phyloP scores from a whole-genome alignment of 1,284 basidiomycete genomes.

The Athelia sp. region DNA sequence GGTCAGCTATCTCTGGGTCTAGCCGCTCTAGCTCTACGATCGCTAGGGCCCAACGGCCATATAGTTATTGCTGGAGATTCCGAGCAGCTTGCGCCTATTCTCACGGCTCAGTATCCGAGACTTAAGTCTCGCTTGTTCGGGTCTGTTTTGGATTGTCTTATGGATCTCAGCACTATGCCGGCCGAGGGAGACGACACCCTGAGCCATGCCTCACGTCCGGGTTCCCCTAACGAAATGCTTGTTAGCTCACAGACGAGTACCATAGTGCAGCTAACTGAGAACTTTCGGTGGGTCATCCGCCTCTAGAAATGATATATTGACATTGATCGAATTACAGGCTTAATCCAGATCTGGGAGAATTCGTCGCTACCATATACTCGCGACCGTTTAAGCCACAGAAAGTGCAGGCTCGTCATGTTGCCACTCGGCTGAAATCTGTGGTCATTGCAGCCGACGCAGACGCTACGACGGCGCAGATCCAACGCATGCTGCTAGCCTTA shows the following conservation, averaged over 20 bases:
- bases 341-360: constrained; percentile 45
- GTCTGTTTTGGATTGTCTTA: constrained; percentile 41
- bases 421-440: constrained; percentile 25
- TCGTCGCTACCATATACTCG: constrained; percentile 44
- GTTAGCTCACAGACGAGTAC: constrained; percentile 18
- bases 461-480: constrained; percentile 20
- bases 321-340: constrained; percentile 30
- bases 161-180: constrained; percentile 20
- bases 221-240: not conserved
- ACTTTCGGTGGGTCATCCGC: constrained; percentile 30
- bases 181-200: constrained; percentile 12
- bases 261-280: constrained; percentile 43
- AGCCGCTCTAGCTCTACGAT: constrained; percentile 37
- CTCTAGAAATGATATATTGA: too few relatives aligned
- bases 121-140: constrained; percentile 38
- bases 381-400: constrained; percentile 42
- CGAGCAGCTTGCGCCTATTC: constrained; percentile 44
- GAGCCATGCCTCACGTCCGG: not conserved
- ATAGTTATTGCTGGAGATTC: constrained; percentile 47
- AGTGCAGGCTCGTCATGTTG: constrained; percentile 33
- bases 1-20: constrained; percentile 42
- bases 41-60: constrained; percentile 29
- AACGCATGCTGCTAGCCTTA: constrained; percentile 29
- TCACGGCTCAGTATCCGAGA: constrained; percentile 38
- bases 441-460: constrained; percentile 14